phyloP scores from a whole-genome alignment of 2,329 filamentous ascomycete species.

The Lasiodiplodia citricola region DNA sequence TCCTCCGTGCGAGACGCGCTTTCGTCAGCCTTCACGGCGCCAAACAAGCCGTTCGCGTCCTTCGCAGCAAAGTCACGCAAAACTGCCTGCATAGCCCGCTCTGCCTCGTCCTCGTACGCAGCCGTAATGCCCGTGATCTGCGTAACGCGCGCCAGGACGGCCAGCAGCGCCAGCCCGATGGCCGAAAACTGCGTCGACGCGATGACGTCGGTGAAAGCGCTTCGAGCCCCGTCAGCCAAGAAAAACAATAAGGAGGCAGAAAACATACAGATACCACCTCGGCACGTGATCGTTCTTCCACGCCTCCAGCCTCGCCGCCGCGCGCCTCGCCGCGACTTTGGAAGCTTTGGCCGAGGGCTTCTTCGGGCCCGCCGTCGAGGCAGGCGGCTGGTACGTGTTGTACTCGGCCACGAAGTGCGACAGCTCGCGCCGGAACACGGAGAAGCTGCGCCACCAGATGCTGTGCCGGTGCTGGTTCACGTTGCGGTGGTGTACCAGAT shows the following conservation, averaged over 20 bases:
- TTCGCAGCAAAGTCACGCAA: constrained; percentile 35
- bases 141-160: constrained; percentile 47
- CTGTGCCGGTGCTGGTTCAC: constrained; percentile 85
- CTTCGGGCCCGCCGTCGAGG: neutral
- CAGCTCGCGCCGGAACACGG: constrained; percentile 71
- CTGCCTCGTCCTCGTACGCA: constrained; percentile 49
- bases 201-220: constrained; percentile 51
- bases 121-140: constrained; percentile 48
- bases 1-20: neutral
- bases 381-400: constrained; percentile 30
- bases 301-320: constrained; percentile 5
- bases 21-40: neutral
- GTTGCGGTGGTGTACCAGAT: constrained; percentile 80
- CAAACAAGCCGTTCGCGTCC: constrained; percentile 13
- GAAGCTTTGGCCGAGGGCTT: constrained; percentile 8
- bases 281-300: constrained; percentile 34
- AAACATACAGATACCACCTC: constrained; percentile 44
- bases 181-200: constrained; percentile 53
- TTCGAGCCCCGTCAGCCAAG: constrained; percentile 31
- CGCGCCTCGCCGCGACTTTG: constrained; percentile 12
- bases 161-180: constrained; percentile 52
- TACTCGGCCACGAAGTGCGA: constrained; percentile 54
- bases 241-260: neutral
- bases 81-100: constrained; percentile 49
- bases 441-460: constrained; percentile 81